Base-by-base conservation (phyloP, 2,329 filamentous ascomycete species). In the Sphaerulina vaccinii region DNA sequence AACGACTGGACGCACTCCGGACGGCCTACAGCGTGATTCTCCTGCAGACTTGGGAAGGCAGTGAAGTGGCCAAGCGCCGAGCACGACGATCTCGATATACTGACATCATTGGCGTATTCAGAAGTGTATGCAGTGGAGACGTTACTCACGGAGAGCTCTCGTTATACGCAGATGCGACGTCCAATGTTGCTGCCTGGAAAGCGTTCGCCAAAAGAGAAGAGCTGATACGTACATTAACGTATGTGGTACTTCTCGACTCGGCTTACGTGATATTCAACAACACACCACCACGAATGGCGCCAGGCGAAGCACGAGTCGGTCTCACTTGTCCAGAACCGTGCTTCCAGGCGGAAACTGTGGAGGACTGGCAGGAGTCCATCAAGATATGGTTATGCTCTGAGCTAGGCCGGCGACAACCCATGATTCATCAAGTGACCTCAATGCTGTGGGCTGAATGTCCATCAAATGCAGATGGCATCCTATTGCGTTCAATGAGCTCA, bases 241-340 rank as follows among this genome's bases (percentile, higher is more conserved):
- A 49, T 32, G 37, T 49, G 24, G 45, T 49, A 16, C 23, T 49
- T 15, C 45, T 49, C 13, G 45, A 49, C 19, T 19, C 35, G 9
- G 35, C 37, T n/a, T 49, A 40, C 13, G 45, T 49, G 35, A 40
- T 49, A 21, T 40, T 49, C 45, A 49, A 49, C 36, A 49, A 49
- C 7, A 49, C 45, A 9, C 45, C 45, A 32, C 45, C 45, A 19
- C 45, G 45, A 5, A 27, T 49, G 45, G 45, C 45, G 18, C 16
- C 35, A 10, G 35, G 35, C 5, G 45, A 49, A 21, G 35, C 45
- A 19, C 36, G 45, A 8, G 18, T 49, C 18, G 23, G 23, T 13
- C 24, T 49, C 23, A 27, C 45, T 5, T 49, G 45, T 32, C 45
- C 45, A 10, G 45, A 49, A 21, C 8, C 23, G 13, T 49, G 45